Percentiles rank a stretch among this genome's conserved stretches.
These are phyloP conservation scores for Coprinopsis marcescibilis DNA, from an alignment of 768 basidiomycete species.

Conservation along the genomic window DNA sequence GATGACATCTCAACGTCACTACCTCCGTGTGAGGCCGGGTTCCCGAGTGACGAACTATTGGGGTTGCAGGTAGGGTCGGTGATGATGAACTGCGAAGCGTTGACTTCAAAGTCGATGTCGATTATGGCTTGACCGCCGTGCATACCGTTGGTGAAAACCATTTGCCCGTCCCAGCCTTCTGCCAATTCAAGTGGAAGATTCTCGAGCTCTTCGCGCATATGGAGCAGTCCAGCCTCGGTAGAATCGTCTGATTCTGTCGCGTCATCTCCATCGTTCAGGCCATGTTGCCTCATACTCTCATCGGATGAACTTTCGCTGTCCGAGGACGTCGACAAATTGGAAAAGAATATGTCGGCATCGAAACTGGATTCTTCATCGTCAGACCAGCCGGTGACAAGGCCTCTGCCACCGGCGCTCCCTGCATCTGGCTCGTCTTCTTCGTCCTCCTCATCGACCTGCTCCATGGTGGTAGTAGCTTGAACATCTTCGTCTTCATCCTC, in stretches of 20 bases:
- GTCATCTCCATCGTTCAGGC: conserved; percentile 27
- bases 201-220: conserved; percentile 25
- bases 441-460: conserved; percentile 34
- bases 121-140: conserved; percentile 50
- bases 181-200: conserved; percentile 60
- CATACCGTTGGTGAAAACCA: conserved; percentile 64
- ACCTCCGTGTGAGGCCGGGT: conserved; percentile 24
- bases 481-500: conserved; percentile 52
- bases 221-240: conserved; percentile 24
- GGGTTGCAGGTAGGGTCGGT: conserved; percentile 32
- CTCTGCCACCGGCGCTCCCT: conserved; percentile 25
- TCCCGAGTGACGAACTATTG: conserved; percentile 23
- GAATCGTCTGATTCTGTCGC: conserved; percentile 32
- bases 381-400: conserved; percentile 72
- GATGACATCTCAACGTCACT: conserved; percentile 44
- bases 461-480: conserved; percentile 18
- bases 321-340: conserved; percentile 49
- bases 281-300: conserved; percentile 37
- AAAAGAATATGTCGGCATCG: conserved; percentile 82
- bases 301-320: conserved; percentile 15
- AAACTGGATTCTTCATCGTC: conserved; percentile 75
- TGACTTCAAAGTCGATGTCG: conserved; percentile 68
- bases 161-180: conserved; percentile 71
- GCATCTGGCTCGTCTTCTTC: conserved; percentile 33
- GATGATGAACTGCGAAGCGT: conserved; percentile 45